These are phyloP conservation scores for Bertia moriformis DNA, from an alignment of 2,329 filamentous ascomycete genomes.

Conservation along the genomic window DNA sequence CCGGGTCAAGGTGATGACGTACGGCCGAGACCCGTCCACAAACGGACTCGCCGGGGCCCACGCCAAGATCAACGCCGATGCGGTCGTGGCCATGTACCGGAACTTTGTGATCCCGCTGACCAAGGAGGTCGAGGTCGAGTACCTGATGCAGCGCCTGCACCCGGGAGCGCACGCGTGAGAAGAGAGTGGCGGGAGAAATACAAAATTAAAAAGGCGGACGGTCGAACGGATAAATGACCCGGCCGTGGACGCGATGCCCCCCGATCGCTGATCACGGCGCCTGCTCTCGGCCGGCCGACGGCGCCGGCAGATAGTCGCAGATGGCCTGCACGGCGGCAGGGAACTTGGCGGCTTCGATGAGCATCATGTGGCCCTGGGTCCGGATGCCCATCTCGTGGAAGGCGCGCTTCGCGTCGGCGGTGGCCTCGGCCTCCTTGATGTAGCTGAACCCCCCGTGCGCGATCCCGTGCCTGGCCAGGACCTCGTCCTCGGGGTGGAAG, in stretches of 20 bases:
- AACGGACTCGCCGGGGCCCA: too few species aligned
- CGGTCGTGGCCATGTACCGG: constrained; percentile 79
- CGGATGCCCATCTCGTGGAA: constrained; percentile 89
- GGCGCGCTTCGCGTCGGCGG: constrained; percentile 79
- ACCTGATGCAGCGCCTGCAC: constrained; percentile 81
- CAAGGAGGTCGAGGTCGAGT: constrained; percentile 97
- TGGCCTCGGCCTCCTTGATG: constrained; percentile 65
- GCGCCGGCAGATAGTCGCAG: constrained; percentile 54
- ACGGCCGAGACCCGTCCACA: constrained; percentile 68
- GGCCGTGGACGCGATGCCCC: too few species aligned
- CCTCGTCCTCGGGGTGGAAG: constrained; percentile 93
- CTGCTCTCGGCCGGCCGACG: constrained; percentile 22
- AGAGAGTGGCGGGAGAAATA: not conserved
- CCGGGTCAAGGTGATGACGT: constrained; percentile 78
- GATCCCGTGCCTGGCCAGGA: constrained; percentile 61
- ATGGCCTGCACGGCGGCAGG: constrained; percentile 62
- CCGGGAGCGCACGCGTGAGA: constrained; percentile 7
- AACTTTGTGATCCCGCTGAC: constrained; percentile 90
- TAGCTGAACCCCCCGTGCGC: constrained; percentile 62
- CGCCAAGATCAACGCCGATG: constrained; percentile 80
- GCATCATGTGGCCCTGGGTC: constrained; percentile 68
- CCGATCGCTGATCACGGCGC: too few species aligned
- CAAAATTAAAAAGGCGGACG: constrained; percentile 1
- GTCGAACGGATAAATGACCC: too few species aligned
- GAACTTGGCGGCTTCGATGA: constrained; percentile 72